Percentiles rank a stretch among this genome's conserved stretches.
Evolutionary conservation across 108 stramenopile genomes (phyloP).

Genomic region (Asterionellopsis glacialis): DNA sequence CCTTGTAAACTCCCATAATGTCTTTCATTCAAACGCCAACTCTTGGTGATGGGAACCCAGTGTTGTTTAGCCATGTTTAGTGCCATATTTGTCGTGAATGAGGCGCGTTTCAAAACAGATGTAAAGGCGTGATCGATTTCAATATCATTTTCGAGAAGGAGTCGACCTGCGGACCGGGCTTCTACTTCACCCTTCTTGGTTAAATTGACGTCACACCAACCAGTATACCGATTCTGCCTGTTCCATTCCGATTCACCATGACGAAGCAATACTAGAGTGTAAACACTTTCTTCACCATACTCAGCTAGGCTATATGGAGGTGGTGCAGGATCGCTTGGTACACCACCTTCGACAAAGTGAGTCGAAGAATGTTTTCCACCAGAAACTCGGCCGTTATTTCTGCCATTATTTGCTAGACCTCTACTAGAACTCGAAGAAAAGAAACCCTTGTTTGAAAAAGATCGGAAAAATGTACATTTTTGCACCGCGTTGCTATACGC

Average conservation of each 20-base stretch:
- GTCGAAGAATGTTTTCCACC: conserved; percentile 11
- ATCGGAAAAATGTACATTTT: too few relatives aligned
- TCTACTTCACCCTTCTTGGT: conserved; percentile 69
- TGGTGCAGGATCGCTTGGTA: conserved; percentile 52
- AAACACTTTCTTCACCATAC: conserved; percentile 68
- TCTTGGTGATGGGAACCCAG: conserved; percentile 79
- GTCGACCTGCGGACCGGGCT: conserved; percentile 66
- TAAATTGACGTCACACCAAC: conserved; percentile 80
- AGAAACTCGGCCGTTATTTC: too few relatives aligned
- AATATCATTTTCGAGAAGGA: conserved; percentile 74
- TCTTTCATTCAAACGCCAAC: conserved; percentile 85
- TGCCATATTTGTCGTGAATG: conserved; percentile 71
- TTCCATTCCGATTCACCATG: conserved; percentile 88
- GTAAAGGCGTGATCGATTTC: conserved; percentile 86
- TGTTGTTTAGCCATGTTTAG: conserved; percentile 75
- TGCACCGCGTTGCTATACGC: too few relatives aligned
- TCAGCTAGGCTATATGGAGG: conserved; percentile 55
- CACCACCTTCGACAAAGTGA: conserved; percentile 55
- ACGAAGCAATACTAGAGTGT: conserved; percentile 70
- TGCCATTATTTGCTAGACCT: too few relatives aligned
- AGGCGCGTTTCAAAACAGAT: conserved; percentile 66
- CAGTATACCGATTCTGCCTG: conserved; percentile 68
- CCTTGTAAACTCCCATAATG: conserved; percentile 86
- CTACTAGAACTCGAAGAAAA: too few relatives aligned
- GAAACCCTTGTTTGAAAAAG: too few relatives aligned